A percentile compares a stretch with the other conserved stretches of the same genome.
Evolutionary conservation across 495 filamentous ascomycete genomes (phyloP).

Genomic region (Talaromyces nanjingensis): DNA sequence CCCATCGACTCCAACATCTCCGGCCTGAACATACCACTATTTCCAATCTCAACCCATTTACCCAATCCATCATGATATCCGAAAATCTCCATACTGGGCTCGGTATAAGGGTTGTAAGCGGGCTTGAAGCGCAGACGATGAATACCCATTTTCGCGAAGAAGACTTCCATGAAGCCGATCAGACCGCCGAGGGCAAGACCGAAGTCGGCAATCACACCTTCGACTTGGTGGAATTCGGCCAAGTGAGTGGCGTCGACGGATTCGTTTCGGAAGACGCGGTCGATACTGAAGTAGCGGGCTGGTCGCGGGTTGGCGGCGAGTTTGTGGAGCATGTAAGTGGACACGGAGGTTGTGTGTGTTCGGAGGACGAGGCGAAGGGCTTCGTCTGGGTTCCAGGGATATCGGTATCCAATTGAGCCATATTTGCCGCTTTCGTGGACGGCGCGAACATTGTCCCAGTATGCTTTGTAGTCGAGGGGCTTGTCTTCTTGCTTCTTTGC

Average conservation of each 20-base stretch:
- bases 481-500: slow-evolving; percentile 28
- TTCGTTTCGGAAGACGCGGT: slow-evolving; percentile 94
- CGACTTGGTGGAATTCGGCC: slow-evolving; percentile 97
- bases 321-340: slow-evolving; percentile 81
- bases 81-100: slow-evolving; percentile 96
- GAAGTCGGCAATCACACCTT: slow-evolving; percentile 97
- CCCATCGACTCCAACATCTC: slow-evolving; percentile 94
- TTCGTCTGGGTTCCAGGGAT: slow-evolving; percentile 87
- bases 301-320: slow-evolving; percentile 74
- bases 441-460: slow-evolving; percentile 76
- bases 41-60: slow-evolving; percentile 95
- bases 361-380: slow-evolving; percentile 82
- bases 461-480: slow-evolving; percentile 66
- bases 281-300: slow-evolving; percentile 93
- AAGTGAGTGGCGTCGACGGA: slow-evolving; percentile 94
- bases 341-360: slow-evolving; percentile 92
- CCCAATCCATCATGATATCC: slow-evolving; percentile 82
- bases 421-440: slow-evolving; percentile 85
- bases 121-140: slow-evolving; percentile 87
- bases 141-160: slow-evolving; percentile 94
- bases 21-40: slow-evolving; percentile 95
- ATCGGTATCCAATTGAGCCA: slow-evolving; percentile 90
- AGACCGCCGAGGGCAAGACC: slow-evolving; percentile 82
- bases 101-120: slow-evolving; percentile 98
- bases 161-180: slow-evolving; percentile 94